Percentiles rank a stretch among this genome's conserved stretches.
These are phyloP conservation scores for Zymoseptoria ardabiliae DNA, from an alignment of 2,329 filamentous ascomycete genomes.

Conservation along the genomic window DNA sequence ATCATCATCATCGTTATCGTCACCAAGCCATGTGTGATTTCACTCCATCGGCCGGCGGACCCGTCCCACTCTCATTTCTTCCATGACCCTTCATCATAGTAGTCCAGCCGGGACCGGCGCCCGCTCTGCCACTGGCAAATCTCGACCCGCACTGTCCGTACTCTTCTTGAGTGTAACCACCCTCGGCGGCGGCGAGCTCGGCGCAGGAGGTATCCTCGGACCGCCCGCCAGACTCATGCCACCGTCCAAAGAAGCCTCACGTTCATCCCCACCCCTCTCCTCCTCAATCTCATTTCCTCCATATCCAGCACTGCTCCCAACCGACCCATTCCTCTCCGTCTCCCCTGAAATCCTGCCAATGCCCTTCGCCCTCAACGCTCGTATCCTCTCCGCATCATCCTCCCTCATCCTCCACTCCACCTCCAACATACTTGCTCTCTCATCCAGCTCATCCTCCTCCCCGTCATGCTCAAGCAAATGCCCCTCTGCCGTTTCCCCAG, in stretches of 20 bases:
- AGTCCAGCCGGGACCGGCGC: slow-evolving; percentile 33
- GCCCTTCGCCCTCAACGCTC: not conserved
- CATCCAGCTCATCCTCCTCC: slow-evolving; percentile 49
- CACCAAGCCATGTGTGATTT: not conserved
- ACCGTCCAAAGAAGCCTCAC: slow-evolving; percentile 1
- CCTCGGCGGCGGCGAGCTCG: slow-evolving; percentile 22
- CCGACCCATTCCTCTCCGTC: not conserved
- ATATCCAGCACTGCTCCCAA: not conserved
- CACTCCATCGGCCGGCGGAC: too few species aligned
- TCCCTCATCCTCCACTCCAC: not conserved
- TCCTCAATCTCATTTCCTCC: not conserved
- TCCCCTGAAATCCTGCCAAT: not conserved
- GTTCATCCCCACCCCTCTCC: not conserved
- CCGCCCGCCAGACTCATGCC: slow-evolving; percentile 19
- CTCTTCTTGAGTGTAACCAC: slow-evolving; percentile 25
- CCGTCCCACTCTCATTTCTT: not conserved
- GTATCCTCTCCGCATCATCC: not conserved
- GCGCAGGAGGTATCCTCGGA: slow-evolving; percentile 15
- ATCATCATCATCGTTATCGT: too few species aligned
- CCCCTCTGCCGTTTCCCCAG: slow-evolving; percentile 60
- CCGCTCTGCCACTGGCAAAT: slow-evolving; percentile 38
- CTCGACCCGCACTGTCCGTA: slow-evolving; percentile 34
- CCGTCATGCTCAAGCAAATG: slow-evolving; percentile 53
- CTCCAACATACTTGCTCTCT: slow-evolving; percentile 19
- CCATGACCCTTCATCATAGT: not conserved